A percentile compares a stretch with the other conserved stretches of the same genome.
Evolutionary conservation across 345 rosid species (phyloP).

Genomic region (Barbarea vulgaris): DNA sequence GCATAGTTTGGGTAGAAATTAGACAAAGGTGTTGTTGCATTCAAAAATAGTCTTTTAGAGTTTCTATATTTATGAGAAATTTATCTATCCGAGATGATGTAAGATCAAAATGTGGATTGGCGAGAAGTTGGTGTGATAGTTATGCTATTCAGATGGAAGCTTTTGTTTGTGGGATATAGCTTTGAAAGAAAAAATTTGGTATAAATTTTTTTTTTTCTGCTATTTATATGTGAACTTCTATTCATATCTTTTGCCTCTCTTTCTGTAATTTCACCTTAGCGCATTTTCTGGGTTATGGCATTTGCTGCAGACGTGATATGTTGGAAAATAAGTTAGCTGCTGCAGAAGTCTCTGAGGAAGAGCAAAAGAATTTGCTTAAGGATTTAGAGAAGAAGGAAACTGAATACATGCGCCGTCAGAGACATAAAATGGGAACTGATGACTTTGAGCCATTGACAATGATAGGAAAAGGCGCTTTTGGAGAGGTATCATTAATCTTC

Average conservation of each 20-base stretch:
- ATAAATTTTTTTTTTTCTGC: neutral
- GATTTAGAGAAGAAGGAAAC: conserved; percentile 94
- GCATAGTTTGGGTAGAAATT: neutral
- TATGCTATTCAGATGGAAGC: neutral
- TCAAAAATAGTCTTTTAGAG: neutral
- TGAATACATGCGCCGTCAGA: conserved; percentile 94
- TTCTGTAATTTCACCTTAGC: neutral
- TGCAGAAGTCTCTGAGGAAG: conserved; percentile 96
- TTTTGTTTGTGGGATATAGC: neutral
- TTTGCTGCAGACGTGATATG: conserved; percentile 69
- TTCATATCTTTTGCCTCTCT: neutral
- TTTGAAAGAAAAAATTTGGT: neutral
- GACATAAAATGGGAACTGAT: conserved; percentile 99
- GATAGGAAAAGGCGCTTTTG: conserved; percentile 99
- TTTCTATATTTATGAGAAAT: neutral
- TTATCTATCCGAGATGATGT: neutral
- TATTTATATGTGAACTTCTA: neutral
- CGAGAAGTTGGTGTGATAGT: neutral
- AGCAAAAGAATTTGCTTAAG: conserved; percentile 80
- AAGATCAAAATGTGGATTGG: neutral
- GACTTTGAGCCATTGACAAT: conserved; percentile 98
- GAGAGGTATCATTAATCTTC: conserved; percentile 63
- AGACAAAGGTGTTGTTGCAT: neutral
- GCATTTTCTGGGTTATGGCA: conserved; percentile 19
- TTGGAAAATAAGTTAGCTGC: conserved; percentile 97